Conservation (phyloP, 176 grass and related monocot species). For the Typha latifolia region DNA sequence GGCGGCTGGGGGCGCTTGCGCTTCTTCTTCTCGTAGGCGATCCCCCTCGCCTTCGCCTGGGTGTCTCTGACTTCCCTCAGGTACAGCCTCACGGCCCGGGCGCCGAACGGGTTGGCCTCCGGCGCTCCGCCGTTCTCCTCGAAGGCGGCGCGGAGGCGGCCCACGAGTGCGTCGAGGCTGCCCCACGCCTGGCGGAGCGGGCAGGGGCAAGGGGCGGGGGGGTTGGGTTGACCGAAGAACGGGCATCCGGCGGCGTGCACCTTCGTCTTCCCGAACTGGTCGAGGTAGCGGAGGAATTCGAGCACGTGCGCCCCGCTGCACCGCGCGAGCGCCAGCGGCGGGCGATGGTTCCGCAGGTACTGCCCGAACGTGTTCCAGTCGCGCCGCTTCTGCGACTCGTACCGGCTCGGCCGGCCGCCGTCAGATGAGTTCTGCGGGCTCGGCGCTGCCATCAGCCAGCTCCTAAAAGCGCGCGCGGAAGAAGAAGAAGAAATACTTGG, state of each 20-base stretch:
- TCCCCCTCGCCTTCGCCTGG: constrained; percentile 20
- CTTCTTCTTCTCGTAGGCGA: constrained; percentile 19
- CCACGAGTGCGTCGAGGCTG: constrained; percentile 67
- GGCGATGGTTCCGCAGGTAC: constrained; percentile 77
- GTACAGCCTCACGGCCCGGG: constrained; percentile 58
- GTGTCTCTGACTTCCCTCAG: constrained; percentile 45
- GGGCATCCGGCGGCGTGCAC: constrained; percentile 47
- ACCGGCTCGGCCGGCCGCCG: constrained; percentile 35
- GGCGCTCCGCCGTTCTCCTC: constrained; percentile 66
- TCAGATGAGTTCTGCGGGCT: neutral
- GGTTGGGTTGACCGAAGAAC: constrained; percentile 64
- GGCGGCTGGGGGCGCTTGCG: neutral
- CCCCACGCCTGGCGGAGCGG: constrained; percentile 65
- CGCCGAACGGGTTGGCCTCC: constrained; percentile 65
- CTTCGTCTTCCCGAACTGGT: constrained; percentile 88
- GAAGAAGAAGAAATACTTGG: no score
- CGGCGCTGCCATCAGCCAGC: neutral
- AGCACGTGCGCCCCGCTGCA: constrained; percentile 84
- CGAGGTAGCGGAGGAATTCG: constrained; percentile 69
- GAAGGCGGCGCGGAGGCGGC: constrained; percentile 73
- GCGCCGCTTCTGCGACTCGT: constrained; percentile 81
- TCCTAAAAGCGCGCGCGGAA: neutral
- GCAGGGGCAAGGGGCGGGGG: constrained; percentile 57
- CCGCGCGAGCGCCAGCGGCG: constrained; percentile 55
- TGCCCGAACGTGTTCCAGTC: constrained; percentile 85